phyloP scores from a whole-genome alignment of 805 yeast genomes.

The Teunomyces barrocoloradensis region DNA sequence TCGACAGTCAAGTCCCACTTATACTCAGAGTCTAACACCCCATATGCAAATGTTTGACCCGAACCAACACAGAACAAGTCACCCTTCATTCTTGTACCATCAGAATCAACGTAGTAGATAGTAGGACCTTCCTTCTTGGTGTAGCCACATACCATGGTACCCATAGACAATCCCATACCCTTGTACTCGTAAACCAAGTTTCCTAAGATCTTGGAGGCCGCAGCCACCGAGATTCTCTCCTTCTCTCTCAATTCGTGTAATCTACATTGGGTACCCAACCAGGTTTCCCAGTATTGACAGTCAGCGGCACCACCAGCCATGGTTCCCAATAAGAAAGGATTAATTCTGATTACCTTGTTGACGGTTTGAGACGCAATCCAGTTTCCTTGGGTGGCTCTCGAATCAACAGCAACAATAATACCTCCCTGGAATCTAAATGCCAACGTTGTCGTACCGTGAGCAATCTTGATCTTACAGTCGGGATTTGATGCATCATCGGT shows the following conservation, averaged over 20 bases:
- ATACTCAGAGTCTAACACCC: conserved; percentile 91
- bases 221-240: conserved; percentile 92
- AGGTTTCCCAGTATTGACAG: conserved; percentile 98
- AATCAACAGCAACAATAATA: conserved; percentile 93
- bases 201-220: conserved; percentile 90
- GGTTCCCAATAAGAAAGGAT: conserved; percentile 91
- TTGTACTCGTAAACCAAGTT: conserved; percentile 91
- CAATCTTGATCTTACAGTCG: conserved; percentile 92
- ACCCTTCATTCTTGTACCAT: conserved; percentile 93
- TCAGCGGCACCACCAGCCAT: conserved; percentile 99
- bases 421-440: conserved; percentile 97
- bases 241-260: conserved; percentile 92
- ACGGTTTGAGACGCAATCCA: conserved; percentile 99
- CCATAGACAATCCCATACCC: conserved; percentile 99
- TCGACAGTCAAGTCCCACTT: conserved; percentile 90
- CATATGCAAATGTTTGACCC: conserved; percentile 98
- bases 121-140: conserved; percentile 95
- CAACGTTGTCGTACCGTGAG: conserved; percentile 98
- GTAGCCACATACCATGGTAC: conserved; percentile 98
- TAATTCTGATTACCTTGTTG: conserved; percentile 94
- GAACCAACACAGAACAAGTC: conserved; percentile 97
- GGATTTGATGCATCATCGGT: conserved; percentile 93
- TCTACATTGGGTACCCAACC: conserved; percentile 97
- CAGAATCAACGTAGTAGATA: conserved; percentile 93
- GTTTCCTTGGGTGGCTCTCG: conserved; percentile 96